Evolutionary conservation across 352 stramenopile genomes (phyloP).

Genomic region (Phytopythium boreale): DNA sequence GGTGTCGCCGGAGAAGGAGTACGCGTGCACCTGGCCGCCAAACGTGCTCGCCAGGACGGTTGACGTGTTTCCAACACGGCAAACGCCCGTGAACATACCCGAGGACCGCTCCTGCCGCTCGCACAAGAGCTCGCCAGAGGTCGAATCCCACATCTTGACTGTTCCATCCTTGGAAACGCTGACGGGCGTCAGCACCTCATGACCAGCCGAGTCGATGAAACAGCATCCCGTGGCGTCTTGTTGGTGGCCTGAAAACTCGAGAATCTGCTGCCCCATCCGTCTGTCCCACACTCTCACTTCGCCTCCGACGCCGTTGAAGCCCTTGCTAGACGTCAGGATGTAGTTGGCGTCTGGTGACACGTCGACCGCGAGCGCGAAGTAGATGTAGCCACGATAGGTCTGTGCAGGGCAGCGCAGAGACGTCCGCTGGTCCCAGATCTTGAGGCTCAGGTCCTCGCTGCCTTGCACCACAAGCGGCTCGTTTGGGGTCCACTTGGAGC

Average conservation of each 20-base stretch:
- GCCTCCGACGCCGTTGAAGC: constrained; percentile 78
- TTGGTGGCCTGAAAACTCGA: constrained; percentile 60
- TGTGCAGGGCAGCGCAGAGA: constrained; percentile 45
- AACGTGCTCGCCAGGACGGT: constrained; percentile 55
- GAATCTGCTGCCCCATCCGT: constrained; percentile 52
- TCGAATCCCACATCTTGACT: constrained; percentile 66
- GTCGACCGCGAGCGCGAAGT: constrained; percentile 76
- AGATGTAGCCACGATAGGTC: constrained; percentile 66
- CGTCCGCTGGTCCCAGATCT: constrained; percentile 72
- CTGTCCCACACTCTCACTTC: constrained; percentile 81
- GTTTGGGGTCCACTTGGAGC: constrained; percentile 68
- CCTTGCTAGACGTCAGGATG: constrained; percentile 82
- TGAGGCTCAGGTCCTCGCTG: constrained; percentile 79
- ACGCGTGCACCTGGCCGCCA: constrained; percentile 39
- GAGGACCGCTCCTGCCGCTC: constrained; percentile 43
- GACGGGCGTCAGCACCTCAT: constrained; percentile 32
- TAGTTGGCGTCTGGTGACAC: constrained; percentile 48
- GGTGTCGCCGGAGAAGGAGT: constrained; percentile 19
- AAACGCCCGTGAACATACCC: constrained; percentile 68
- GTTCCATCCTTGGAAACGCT: constrained; percentile 80
- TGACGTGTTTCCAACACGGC: constrained; percentile 14
- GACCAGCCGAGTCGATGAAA: constrained; percentile 35
- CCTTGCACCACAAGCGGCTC: constrained; percentile 67
- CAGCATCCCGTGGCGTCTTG: constrained; percentile 78
- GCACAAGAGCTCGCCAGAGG: constrained; percentile 22